phyloP scores from a whole-genome alignment of 257 asterid genomes.

The Scutellaria minor region DNA sequence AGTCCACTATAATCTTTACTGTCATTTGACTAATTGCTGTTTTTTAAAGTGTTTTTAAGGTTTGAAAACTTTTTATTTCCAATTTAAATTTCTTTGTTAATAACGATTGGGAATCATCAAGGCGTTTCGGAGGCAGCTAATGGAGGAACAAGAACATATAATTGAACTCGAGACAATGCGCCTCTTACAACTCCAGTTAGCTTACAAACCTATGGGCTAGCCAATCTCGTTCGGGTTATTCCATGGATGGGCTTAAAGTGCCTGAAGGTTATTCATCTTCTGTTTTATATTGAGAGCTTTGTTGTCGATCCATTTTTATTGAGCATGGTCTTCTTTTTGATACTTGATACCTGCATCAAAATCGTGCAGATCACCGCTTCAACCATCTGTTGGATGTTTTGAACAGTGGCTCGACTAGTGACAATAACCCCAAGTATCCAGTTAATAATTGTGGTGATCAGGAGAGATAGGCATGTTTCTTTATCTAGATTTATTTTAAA shows the following conservation, averaged over 20 bases:
- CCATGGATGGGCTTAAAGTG: conserved; percentile 55
- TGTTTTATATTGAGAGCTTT: neutral
- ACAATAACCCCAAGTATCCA: conserved; percentile 47
- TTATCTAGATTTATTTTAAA: neutral
- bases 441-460: conserved; percentile 51
- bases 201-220: conserved; percentile 41
- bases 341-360: neutral
- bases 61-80: neutral
- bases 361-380: conserved; percentile 52
- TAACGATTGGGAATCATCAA: conserved; percentile 60
- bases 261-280: conserved; percentile 50
- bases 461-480: conserved; percentile 56
- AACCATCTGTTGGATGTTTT: conserved; percentile 46
- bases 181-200: conserved; percentile 62
- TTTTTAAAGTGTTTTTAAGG: no score
- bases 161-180: conserved; percentile 64
- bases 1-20: conserved; percentile 8
- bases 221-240: conserved; percentile 45
- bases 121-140: conserved; percentile 49
- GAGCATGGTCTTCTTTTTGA: neutral
- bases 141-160: conserved; percentile 56
- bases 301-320: neutral
- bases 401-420: conserved; percentile 50
- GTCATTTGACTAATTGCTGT: neutral
- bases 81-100: conserved; percentile 5